These are phyloP conservation scores for Oryza meridionalis DNA, from an alignment of 176 grass and related monocot genomes.

Conservation along the genomic window DNA sequence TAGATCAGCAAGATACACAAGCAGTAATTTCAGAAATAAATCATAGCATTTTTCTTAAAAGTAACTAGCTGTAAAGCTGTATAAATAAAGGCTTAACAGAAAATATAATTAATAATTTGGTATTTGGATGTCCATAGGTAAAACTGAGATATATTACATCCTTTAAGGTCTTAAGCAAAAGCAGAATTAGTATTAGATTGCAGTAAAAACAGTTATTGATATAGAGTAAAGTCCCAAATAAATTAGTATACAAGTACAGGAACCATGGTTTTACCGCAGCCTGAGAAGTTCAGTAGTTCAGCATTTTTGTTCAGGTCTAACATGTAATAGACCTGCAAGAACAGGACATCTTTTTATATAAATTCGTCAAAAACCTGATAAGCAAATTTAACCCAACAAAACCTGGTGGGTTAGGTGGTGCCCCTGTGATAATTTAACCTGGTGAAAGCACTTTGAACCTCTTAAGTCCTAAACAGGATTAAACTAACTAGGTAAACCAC, in stretches of 20 bases:
- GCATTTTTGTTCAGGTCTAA: conserved; percentile 68
- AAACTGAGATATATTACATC: neutral
- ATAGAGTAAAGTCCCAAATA: conserved; percentile 22
- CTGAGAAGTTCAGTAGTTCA: conserved; percentile 81
- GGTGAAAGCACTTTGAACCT: neutral
- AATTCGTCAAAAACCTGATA: conserved; percentile 3
- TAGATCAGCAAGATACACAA: conserved; percentile 16
- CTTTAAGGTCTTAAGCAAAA: neutral
- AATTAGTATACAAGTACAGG: conserved; percentile 12
- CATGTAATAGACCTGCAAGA: conserved; percentile 98
- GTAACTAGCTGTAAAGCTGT: neutral
- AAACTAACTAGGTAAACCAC: conserved; percentile 2
- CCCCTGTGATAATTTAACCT: conserved; percentile 1
- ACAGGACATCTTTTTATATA: conserved; percentile 18
- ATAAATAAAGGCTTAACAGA: conserved; percentile 8
- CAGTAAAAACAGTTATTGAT: neutral
- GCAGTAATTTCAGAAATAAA: conserved; percentile 13
- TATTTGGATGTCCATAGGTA: neutral
- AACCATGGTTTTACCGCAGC: conserved; percentile 77
- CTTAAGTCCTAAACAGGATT: neutral
- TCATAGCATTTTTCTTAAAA: conserved; percentile 21
- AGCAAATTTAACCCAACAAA: conserved; percentile 15
- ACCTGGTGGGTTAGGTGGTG: neutral
- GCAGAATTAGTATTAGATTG: neutral
- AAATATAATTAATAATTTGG: neutral